phyloP scores from a whole-genome alignment of 805 yeast species.

The Yamadazyma laniorum region DNA sequence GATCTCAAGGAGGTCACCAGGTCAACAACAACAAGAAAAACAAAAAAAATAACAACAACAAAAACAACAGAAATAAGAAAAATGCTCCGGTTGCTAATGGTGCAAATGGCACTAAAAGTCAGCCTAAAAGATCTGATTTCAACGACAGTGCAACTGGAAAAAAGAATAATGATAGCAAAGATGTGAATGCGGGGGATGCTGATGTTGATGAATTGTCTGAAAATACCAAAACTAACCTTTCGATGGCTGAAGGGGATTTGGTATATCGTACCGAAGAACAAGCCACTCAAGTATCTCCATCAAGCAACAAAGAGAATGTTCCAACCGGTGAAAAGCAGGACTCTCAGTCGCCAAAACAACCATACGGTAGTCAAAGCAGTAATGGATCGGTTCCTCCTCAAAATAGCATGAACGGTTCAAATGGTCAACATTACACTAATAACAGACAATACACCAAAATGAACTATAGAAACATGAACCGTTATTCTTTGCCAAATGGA shows the following conservation, averaged over 20 bases:
- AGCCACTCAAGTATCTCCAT: too few species aligned
- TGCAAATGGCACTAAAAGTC: neutral
- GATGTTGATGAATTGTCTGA: conserved; percentile 11
- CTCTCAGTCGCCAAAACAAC: conserved; percentile 4
- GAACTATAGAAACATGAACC: conserved; percentile 15
- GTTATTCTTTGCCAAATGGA: conserved; percentile 14
- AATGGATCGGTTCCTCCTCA: conserved; percentile 5
- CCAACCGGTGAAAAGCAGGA: conserved; percentile 1
- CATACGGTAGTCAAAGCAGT: conserved; percentile 9
- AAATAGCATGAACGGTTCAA: neutral
- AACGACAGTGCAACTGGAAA: conserved; percentile 2
- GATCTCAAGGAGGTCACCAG: conserved; percentile 18
- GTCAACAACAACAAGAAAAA: conserved; percentile 22
- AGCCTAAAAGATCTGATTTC: conserved; percentile 2
- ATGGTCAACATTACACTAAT: conserved; percentile 4
- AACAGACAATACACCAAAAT: conserved; percentile 10
- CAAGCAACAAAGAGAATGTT: neutral
- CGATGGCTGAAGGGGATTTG: conserved; percentile 4
- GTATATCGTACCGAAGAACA: neutral
- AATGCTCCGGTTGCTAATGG: conserved; percentile 1
- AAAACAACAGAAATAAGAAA: conserved; percentile 15
- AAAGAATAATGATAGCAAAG: conserved; percentile 1
- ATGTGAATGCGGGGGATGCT: conserved; percentile 1
- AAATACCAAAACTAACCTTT: conserved; percentile 6
- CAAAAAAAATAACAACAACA: conserved; percentile 26